Conservation (phyloP, 192 early-diverging fungal species). For the Coemansia sp. region DNA sequence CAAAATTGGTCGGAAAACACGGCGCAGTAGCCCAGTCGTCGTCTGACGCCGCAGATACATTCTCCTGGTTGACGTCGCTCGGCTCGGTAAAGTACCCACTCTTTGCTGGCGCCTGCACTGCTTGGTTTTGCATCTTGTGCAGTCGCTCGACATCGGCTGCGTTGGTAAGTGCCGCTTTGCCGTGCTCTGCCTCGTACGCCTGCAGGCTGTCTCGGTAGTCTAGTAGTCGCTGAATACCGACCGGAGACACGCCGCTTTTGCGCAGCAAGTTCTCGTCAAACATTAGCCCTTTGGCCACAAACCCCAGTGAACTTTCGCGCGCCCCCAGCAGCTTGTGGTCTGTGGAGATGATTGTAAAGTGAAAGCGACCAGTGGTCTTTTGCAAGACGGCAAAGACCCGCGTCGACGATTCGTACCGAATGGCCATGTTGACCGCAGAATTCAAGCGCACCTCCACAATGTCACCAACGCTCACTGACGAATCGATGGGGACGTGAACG, state of each 20-base stretch:
- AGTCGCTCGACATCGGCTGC: not conserved
- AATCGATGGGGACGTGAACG: constrained; percentile 21
- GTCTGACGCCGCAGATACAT: not conserved
- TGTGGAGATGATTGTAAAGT: constrained; percentile 10
- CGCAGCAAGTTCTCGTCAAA: constrained; percentile 29
- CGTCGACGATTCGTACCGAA: not conserved
- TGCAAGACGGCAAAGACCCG: constrained; percentile 17
- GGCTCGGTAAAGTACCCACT: not conserved
- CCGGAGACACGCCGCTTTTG: constrained; percentile 10
- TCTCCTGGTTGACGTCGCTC: not conserved
- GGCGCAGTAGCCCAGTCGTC: not conserved
- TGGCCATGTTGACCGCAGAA: not conserved
- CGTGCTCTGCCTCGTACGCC: constrained; percentile 23
- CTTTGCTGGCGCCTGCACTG: not conserved
- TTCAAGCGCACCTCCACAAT: constrained; percentile 30
- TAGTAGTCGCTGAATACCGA: constrained; percentile 10
- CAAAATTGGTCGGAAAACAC: not conserved
- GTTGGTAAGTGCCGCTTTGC: constrained; percentile 15
- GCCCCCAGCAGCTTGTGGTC: constrained; percentile 5
- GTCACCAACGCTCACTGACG: constrained; percentile 35
- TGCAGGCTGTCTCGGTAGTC: constrained; percentile 17
- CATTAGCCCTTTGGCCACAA: constrained; percentile 35
- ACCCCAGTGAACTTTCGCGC: constrained; percentile 29
- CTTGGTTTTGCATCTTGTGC: constrained; percentile 10
- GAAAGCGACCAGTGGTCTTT: constrained; percentile 42